Conservation (phyloP, 345 rosid species). For the Citrus inodora region DNA sequence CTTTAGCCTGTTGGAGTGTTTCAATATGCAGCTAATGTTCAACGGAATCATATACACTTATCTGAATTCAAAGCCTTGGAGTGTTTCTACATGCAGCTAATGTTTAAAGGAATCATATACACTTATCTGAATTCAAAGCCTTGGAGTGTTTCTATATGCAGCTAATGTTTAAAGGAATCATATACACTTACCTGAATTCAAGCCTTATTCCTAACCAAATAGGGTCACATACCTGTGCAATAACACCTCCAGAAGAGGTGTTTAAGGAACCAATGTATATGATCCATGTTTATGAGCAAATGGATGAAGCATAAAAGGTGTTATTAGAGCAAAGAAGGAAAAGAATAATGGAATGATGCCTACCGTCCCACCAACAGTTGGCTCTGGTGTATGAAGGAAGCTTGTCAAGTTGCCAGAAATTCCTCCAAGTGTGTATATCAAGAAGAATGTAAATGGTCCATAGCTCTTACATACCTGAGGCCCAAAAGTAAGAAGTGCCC, state of each 20-base stretch:
- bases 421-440: conserved; percentile 85
- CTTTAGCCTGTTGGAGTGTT: too few relatives aligned
- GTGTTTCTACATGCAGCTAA: too few relatives aligned
- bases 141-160: too few relatives aligned
- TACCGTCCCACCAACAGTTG: conserved; percentile 91
- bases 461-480: conserved; percentile 72
- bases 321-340: neutral
- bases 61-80: too few relatives aligned
- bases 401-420: conserved; percentile 82
- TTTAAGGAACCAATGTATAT: neutral
- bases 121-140: too few relatives aligned
- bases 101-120: too few relatives aligned
- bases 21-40: too few relatives aligned
- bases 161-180: too few relatives aligned
- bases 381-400: conserved; percentile 80
- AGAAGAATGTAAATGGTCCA: conserved; percentile 67
- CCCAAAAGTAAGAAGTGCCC: conserved; percentile 78
- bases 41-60: too few relatives aligned
- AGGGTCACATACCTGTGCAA: too few relatives aligned
- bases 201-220: too few relatives aligned
- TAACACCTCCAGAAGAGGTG: neutral
- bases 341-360: conserved; percentile 17
- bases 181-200: too few relatives aligned
- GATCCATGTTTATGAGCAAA: neutral
- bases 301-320: neutral